Percentiles rank a stretch among this genome's conserved stretches.
Conservation (phyloP, 1,284 basidiomycete species). For the Pseudozyma pruni region DNA sequence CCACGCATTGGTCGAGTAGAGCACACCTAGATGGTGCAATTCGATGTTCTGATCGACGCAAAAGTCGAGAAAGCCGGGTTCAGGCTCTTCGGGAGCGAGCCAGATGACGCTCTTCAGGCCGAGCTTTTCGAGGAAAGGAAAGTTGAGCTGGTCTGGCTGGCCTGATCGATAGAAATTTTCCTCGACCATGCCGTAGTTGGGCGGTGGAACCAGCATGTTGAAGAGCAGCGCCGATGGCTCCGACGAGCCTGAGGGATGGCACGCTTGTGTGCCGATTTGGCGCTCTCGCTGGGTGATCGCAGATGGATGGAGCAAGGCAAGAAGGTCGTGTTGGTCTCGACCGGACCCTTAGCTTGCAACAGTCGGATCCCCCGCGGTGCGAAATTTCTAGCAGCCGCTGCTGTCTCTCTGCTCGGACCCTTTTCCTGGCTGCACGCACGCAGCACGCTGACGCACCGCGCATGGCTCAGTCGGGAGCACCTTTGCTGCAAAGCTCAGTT, state of each 20-base stretch:
- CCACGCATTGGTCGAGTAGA: conserved; percentile 69
- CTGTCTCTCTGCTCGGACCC: conserved; percentile 22
- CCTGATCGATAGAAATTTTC: conserved; percentile 72
- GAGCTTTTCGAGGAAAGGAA: conserved; percentile 72
- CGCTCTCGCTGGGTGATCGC: too few relatives aligned
- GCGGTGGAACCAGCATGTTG: conserved; percentile 70
- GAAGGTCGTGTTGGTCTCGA: background rate
- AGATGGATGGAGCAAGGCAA: background rate
- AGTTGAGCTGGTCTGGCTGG: conserved; percentile 72
- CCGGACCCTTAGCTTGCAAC: background rate
- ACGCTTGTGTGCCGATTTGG: background rate
- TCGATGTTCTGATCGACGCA: conserved; percentile 65
- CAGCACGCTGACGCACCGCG: conserved; percentile 28
- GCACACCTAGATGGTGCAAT: conserved; percentile 69
- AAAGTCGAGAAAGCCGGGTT: conserved; percentile 68
- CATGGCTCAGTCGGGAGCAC: conserved; percentile 2
- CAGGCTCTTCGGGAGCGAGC: conserved; percentile 72
- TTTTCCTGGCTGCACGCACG: background rate
- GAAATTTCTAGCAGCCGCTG: background rate
- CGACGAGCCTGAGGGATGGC: background rate
- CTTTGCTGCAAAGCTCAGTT: conserved; percentile 9
- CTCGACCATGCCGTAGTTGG: conserved; percentile 72
- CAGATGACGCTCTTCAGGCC: conserved; percentile 71
- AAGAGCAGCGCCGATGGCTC: background rate
- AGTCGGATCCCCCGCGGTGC: conserved; percentile 15